These are phyloP conservation scores for Yarrowia deformans DNA, from an alignment of 805 yeast species.

Conservation along the genomic window DNA sequence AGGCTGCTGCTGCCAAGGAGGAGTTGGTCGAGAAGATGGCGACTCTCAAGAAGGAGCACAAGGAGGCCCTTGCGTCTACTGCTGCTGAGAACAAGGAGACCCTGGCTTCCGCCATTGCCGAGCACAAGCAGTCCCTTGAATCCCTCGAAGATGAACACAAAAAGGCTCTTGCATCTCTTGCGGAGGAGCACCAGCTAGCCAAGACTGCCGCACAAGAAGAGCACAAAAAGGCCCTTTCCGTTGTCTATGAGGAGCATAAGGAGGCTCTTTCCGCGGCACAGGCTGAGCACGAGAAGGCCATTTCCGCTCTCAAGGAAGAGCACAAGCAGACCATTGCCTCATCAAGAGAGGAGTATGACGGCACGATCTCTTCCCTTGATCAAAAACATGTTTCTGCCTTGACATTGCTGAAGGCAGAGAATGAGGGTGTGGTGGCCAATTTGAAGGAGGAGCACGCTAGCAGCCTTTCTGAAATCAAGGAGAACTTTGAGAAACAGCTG, in stretches of 20 bases:
- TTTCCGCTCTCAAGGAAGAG: not conserved
- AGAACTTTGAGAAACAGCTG: not conserved
- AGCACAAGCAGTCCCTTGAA: not conserved
- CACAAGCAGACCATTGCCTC: not conserved
- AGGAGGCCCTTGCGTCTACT: not conserved
- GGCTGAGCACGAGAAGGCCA: not conserved
- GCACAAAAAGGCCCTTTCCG: not conserved
- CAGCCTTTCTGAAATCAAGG: not conserved
- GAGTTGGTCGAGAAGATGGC: not conserved
- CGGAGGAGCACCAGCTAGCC: too few species aligned
- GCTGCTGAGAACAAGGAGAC: slow-evolving; percentile 1
- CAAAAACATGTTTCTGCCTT: not conserved
- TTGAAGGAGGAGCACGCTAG: not conserved
- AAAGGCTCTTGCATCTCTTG: not conserved
- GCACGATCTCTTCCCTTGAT: not conserved
- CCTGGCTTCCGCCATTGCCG: not conserved
- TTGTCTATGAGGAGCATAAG: not conserved
- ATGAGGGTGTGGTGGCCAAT: not conserved
- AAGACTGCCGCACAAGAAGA: not conserved
- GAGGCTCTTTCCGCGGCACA: not conserved
- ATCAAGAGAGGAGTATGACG: not conserved
- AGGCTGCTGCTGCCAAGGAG: not conserved
- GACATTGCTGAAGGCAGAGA: not conserved
- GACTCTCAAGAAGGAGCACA: not conserved
- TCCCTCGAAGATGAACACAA: not conserved